Evolutionary conservation across 1,139 yeast species (phyloP).

Genomic region (Casaregolazyma suthepensis): DNA sequence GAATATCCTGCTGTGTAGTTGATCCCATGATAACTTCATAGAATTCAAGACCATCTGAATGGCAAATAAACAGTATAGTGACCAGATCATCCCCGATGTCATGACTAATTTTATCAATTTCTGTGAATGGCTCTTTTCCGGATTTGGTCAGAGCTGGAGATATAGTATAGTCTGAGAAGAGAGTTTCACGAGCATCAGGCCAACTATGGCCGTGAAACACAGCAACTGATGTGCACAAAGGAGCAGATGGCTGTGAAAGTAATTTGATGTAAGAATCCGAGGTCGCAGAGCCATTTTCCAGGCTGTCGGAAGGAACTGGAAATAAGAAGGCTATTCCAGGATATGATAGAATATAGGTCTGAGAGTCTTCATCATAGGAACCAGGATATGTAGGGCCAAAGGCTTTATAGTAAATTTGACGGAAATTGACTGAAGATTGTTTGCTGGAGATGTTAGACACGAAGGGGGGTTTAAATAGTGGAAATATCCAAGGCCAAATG

Average conservation of each 20-base stretch:
- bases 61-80: slow-evolving; percentile 17
- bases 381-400: slow-evolving; percentile 34
- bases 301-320: slow-evolving; percentile 10
- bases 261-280: slow-evolving; percentile 13
- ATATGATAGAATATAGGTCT: slow-evolving; percentile 25
- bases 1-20: slow-evolving; percentile 28
- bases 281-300: not conserved
- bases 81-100: slow-evolving; percentile 12
- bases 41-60: slow-evolving; percentile 14
- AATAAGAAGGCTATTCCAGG: slow-evolving; percentile 32
- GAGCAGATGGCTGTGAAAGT: slow-evolving; percentile 18
- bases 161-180: slow-evolving; percentile 9
- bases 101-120: slow-evolving; percentile 14
- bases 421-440: slow-evolving; percentile 22
- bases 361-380: slow-evolving; percentile 12
- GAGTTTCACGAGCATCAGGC: slow-evolving; percentile 20
- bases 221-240: slow-evolving; percentile 25
- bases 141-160: slow-evolving; percentile 6
- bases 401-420: slow-evolving; percentile 26
- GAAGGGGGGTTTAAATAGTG: not conserved
- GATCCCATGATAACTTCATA: slow-evolving; percentile 15
- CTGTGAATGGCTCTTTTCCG: slow-evolving; percentile 4
- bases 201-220: slow-evolving; percentile 28
- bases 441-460: slow-evolving; percentile 1
- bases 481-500: not conserved